Evolutionary conservation across 192 early-diverging fungal genomes (phyloP).

Genomic region (Diversispora eburnea): DNA sequence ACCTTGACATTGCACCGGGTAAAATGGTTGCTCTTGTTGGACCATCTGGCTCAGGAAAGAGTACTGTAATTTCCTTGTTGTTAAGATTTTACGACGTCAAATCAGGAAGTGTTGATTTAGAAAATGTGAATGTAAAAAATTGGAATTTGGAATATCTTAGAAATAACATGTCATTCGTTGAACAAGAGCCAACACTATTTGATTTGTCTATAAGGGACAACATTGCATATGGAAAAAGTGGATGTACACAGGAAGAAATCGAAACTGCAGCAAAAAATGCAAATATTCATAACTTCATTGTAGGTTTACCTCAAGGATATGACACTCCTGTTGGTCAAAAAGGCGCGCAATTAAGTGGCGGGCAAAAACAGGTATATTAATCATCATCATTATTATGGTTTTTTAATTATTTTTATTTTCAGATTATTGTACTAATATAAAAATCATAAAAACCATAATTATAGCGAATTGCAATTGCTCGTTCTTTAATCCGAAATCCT

Average conservation of each 20-base stretch:
- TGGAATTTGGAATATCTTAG: constrained; percentile 67
- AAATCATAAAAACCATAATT: neutral
- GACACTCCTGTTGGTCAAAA: constrained; percentile 61
- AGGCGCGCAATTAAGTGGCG: constrained; percentile 55
- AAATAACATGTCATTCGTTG: constrained; percentile 71
- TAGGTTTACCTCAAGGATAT: constrained; percentile 57
- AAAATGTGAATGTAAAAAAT: constrained; percentile 53
- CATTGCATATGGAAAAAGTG: constrained; percentile 66
- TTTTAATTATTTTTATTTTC: neutral
- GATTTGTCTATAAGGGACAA: constrained; percentile 83
- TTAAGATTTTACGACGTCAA: constrained; percentile 78
- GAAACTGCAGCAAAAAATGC: constrained; percentile 50
- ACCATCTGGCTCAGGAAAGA: constrained; percentile 82
- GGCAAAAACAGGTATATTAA: constrained; percentile 56
- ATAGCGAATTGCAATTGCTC: constrained; percentile 78
- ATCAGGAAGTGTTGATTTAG: constrained; percentile 59
- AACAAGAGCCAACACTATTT: constrained; percentile 89
- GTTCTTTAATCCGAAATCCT: constrained; percentile 80
- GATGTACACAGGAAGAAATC: constrained; percentile 46
- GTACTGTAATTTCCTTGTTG: constrained; percentile 56
- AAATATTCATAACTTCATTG: constrained; percentile 64
- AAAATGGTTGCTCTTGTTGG: constrained; percentile 85
- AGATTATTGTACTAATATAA: no score
- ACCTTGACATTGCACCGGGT: constrained; percentile 48
- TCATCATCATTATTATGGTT: neutral